Evolutionary conservation across 257 asterid species (phyloP).

Genomic region (Nicotiana sylvestris): DNA sequence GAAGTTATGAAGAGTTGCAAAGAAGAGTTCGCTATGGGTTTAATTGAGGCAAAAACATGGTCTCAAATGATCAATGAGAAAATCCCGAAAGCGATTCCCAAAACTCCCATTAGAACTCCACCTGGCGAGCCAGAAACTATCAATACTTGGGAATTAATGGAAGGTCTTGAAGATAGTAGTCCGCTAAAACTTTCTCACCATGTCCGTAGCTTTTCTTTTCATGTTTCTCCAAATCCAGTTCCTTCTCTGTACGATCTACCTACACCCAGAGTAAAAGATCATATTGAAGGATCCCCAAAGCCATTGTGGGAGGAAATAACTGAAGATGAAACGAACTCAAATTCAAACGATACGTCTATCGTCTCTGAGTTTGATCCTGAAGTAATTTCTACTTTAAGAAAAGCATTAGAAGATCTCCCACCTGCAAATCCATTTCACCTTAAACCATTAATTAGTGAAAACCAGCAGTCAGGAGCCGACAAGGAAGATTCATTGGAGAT

Average conservation of each 20-base stretch:
- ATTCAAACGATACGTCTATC: slow-evolving; percentile 48
- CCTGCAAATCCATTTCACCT: slow-evolving; percentile 72
- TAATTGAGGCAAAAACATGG: slow-evolving; percentile 84
- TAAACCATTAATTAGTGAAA: slow-evolving; percentile 23
- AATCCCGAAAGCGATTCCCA: slow-evolving; percentile 52
- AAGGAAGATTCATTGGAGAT: slow-evolving; percentile 22
- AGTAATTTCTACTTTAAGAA: slow-evolving; percentile 62
- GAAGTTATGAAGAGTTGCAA: slow-evolving; percentile 17
- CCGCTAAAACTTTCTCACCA: slow-evolving; percentile 39
- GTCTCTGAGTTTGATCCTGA: slow-evolving; percentile 72
- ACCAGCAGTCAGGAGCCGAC: slow-evolving; percentile 14
- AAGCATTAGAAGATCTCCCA: slow-evolving; percentile 74
- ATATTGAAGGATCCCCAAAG: slow-evolving; percentile 23
- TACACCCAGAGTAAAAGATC: slow-evolving; percentile 40
- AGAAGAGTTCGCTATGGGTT: slow-evolving; percentile 64
- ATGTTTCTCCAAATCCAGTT: slow-evolving; percentile 20
- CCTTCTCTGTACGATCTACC: slow-evolving; percentile 39
- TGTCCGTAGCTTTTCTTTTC: slow-evolving; percentile 73
- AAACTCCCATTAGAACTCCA: slow-evolving; percentile 51
- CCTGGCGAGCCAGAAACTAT: slow-evolving; percentile 75
- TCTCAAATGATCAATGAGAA: slow-evolving; percentile 54
- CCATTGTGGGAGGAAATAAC: slow-evolving; percentile 40
- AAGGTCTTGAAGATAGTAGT: slow-evolving; percentile 58
- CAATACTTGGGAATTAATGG: slow-evolving; percentile 71
- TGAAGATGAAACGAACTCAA: slow-evolving; percentile 46